These are phyloP conservation scores for Fusarium circinatum DNA, from an alignment of 2,329 filamentous ascomycete species.

Conservation along the genomic window DNA sequence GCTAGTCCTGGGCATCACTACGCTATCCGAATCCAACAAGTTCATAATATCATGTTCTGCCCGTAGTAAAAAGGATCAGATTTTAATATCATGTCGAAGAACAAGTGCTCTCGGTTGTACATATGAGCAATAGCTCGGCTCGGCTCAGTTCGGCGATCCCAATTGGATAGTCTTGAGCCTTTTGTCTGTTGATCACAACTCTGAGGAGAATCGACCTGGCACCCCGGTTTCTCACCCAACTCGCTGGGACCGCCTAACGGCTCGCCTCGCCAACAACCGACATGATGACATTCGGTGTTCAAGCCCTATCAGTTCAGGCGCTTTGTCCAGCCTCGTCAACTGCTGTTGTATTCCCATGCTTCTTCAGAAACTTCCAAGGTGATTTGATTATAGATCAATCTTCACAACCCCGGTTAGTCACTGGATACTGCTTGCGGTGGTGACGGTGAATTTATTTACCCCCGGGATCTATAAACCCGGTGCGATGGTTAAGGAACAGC, in stretches of 20 bases:
- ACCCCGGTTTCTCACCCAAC: constrained; percentile 38
- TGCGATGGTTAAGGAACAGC: constrained; percentile 25
- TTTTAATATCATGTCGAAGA: neutral
- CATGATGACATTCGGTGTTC: constrained; percentile 42
- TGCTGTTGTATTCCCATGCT: constrained; percentile 3
- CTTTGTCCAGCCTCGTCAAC: constrained; percentile 9
- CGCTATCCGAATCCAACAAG: constrained; percentile 21
- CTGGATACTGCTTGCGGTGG: constrained; percentile 26
- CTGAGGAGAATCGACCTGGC: constrained; percentile 22
- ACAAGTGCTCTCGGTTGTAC: neutral
- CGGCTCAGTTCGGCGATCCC: neutral
- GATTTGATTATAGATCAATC: constrained; percentile 29
- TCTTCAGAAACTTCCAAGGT: constrained; percentile 22
- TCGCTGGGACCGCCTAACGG: constrained; percentile 41
- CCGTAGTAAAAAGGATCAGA: constrained; percentile 1
- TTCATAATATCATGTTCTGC: constrained; percentile 9
- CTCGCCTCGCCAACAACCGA: constrained; percentile 44
- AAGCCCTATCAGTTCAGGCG: constrained; percentile 30
- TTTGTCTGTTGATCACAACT: constrained; percentile 29
- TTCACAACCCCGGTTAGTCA: constrained; percentile 18
- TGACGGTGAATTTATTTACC: constrained; percentile 27
- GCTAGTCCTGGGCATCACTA: constrained; percentile 9
- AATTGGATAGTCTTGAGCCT: constrained; percentile 10
- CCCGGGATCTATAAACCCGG: constrained; percentile 3
- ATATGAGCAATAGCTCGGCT: constrained; percentile 10